Percentiles rank a stretch among this genome's conserved stretches.
Evolutionary conservation across 805 yeast genomes (phyloP).

Genomic region (Wickerhamomyces queroliae): DNA sequence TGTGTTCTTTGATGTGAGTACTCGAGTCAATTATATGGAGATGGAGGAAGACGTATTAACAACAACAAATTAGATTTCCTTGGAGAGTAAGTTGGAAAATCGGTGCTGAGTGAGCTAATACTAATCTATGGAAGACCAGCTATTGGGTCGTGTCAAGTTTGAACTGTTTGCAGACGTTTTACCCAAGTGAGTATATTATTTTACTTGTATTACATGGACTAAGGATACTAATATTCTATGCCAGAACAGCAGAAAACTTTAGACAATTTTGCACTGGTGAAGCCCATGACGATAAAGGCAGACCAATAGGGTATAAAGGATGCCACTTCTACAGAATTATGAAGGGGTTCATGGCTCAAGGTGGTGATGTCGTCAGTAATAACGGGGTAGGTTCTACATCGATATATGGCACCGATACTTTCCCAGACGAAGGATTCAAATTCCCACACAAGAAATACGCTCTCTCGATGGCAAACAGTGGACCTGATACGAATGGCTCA

Average conservation of each 20-base stretch:
- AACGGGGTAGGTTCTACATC: slow-evolving; percentile 39
- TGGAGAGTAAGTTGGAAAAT: slow-evolving; percentile 22
- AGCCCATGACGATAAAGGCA: slow-evolving; percentile 27
- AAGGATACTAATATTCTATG: not conserved
- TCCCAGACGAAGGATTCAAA: slow-evolving; percentile 38
- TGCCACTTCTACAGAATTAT: slow-evolving; percentile 34
- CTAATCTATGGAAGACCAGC: slow-evolving; percentile 16
- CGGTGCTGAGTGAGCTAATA: not conserved
- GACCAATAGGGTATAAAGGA: slow-evolving; percentile 39
- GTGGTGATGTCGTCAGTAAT: slow-evolving; percentile 40
- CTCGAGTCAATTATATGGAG: too few relatives aligned
- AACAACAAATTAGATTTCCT: slow-evolving; percentile 15
- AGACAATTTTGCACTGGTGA: slow-evolving; percentile 51
- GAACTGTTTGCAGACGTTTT: slow-evolving; percentile 33
- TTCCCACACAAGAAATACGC: slow-evolving; percentile 26
- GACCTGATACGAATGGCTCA: slow-evolving; percentile 40
- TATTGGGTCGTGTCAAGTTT: slow-evolving; percentile 39
- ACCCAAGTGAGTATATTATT: slow-evolving; percentile 27
- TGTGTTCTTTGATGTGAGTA: slow-evolving; percentile 36
- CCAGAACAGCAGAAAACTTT: slow-evolving; percentile 42
- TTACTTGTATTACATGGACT: not conserved
- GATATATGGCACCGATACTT: slow-evolving; percentile 34
- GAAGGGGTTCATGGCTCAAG: slow-evolving; percentile 39
- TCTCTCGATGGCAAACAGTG: slow-evolving; percentile 36
- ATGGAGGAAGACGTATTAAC: not conserved